These are phyloP conservation scores for Blumeria graminis DNA, from an alignment of 2,329 filamentous ascomycete genomes.

Conservation along the genomic window DNA sequence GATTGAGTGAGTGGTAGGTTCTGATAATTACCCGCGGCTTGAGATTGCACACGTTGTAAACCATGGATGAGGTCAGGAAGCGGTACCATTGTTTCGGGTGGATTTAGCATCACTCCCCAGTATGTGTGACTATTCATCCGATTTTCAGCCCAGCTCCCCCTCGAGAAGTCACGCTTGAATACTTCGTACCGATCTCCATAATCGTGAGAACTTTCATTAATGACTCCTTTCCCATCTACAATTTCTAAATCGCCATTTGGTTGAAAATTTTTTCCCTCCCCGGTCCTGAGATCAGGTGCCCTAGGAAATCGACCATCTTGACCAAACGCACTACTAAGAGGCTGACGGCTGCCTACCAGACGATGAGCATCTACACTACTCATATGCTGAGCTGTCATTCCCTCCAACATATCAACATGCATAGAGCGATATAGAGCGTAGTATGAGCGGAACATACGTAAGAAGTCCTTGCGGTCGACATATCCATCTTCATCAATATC, in stretches of 20 bases:
- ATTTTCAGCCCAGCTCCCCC: slow-evolving; percentile 13
- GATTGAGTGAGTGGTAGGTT: background rate
- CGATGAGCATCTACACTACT: slow-evolving; percentile 54
- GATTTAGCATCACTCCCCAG: slow-evolving; percentile 12
- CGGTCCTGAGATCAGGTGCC: slow-evolving; percentile 30
- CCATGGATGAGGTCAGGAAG: slow-evolving; percentile 7
- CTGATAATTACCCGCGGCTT: background rate
- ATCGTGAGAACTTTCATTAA: slow-evolving; percentile 36
- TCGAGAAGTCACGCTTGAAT: slow-evolving; percentile 18
- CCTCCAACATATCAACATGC: slow-evolving; percentile 59
- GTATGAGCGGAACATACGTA: slow-evolving; percentile 79
- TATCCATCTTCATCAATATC: slow-evolving; percentile 77
- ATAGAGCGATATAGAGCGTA: slow-evolving; percentile 80
- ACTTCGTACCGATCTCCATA: slow-evolving; percentile 35
- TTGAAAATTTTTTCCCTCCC: slow-evolving; percentile 41
- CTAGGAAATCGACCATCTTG: slow-evolving; percentile 44
- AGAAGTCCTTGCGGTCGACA: slow-evolving; percentile 63
- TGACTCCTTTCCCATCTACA: slow-evolving; percentile 30
- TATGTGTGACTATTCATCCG: slow-evolving; percentile 6
- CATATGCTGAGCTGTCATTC: slow-evolving; percentile 53
- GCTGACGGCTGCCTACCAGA: slow-evolving; percentile 49
- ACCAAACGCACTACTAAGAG: slow-evolving; percentile 50
- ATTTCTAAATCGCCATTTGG: slow-evolving; percentile 40
- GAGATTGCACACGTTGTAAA: slow-evolving; percentile 5
- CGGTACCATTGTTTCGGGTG: slow-evolving; percentile 9